These are phyloP conservation scores for Arabis alpina DNA, from an alignment of 345 rosid species.

Conservation along the genomic window DNA sequence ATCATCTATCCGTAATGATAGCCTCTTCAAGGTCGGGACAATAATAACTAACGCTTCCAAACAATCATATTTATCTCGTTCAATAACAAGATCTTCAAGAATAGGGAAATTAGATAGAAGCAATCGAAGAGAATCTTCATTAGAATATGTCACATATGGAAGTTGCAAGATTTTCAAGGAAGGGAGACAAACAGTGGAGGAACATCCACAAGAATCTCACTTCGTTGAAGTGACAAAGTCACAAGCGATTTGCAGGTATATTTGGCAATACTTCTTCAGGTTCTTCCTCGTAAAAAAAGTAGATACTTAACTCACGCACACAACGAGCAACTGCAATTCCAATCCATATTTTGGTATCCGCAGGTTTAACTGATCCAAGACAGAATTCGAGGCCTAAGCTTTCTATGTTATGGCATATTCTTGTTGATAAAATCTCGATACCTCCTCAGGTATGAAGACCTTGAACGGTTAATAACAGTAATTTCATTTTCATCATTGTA, in stretches of 20 bases:
- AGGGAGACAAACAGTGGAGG: slow-evolving; percentile 12
- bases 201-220: not conserved
- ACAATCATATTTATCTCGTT: not conserved
- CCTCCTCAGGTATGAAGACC: not conserved
- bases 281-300: not conserved
- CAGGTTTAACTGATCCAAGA: not conserved
- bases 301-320: not conserved
- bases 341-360: not conserved
- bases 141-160: not conserved
- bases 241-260: not conserved
- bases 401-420: not conserved
- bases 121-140: not conserved
- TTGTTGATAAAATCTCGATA: not conserved
- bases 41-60: not conserved
- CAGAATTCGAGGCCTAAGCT: not conserved
- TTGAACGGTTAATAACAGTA: not conserved
- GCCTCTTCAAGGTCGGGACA: slow-evolving; percentile 13
- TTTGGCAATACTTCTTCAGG: not conserved
- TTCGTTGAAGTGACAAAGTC: not conserved
- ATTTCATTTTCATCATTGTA: not conserved
- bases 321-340: not conserved
- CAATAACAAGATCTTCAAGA: slow-evolving; percentile 1
- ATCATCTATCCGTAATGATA: not conserved
- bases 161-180: not conserved
- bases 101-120: not conserved